Conservation (phyloP, 179 eudicot species). For the Silene noctiflora region DNA sequence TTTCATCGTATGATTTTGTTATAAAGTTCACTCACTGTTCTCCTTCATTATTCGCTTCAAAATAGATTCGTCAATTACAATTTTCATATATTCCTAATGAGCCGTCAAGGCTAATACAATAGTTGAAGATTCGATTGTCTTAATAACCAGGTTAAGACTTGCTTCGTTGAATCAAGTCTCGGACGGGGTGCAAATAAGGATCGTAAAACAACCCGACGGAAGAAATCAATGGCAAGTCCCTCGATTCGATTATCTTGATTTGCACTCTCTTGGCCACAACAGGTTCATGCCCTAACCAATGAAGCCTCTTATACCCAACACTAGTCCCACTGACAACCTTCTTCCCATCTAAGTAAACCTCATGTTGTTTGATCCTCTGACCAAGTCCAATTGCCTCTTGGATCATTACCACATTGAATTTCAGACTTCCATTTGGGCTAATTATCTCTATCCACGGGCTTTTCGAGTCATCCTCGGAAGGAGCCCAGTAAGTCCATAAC, state of each 20-base stretch:
- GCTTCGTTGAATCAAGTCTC: not conserved
- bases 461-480: constrained; percentile 33
- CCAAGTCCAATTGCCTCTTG: constrained; percentile 93
- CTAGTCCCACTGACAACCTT: constrained; percentile 55
- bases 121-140: not conserved
- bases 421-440: constrained; percentile 25
- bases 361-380: constrained; percentile 65
- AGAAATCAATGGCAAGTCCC: constrained; percentile 76
- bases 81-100: not conserved
- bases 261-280: constrained; percentile 48
- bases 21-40: not conserved
- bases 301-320: constrained; percentile 77
- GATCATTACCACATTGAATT: constrained; percentile 71
- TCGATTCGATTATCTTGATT: constrained; percentile 45
- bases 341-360: constrained; percentile 60
- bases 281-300: constrained; percentile 50
- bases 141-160: not conserved
- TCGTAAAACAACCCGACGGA: constrained; percentile 76
- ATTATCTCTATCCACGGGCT: constrained; percentile 67
- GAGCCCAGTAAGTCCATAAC: constrained; percentile 92
- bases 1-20: too few species aligned
- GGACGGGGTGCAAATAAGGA: constrained; percentile 60
- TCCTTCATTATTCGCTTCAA: not conserved
- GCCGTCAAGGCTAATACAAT: not conserved
- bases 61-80: too few species aligned